phyloP scores from a whole-genome alignment of 331 rosid genomes.

The Rosa hybrid region DNA sequence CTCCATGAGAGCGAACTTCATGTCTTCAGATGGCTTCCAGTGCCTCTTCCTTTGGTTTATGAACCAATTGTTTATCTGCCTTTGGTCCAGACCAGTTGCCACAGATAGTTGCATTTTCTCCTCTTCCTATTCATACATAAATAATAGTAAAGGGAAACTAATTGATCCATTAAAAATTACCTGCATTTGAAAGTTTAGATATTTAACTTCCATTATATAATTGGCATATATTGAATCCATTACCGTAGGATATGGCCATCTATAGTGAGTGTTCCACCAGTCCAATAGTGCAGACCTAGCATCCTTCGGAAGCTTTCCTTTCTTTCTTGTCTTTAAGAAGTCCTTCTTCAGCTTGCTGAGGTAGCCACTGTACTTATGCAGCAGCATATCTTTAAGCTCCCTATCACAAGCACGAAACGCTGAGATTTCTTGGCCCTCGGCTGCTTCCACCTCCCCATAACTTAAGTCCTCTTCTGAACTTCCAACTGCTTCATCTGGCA shows the following conservation, averaged over 20 bases:
- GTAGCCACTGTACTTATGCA: conserved; percentile 75
- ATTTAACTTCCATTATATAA: neutral
- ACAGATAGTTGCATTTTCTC: conserved; percentile 65
- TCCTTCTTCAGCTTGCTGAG: conserved; percentile 61
- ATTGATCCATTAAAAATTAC: neutral
- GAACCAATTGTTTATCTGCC: conserved; percentile 87
- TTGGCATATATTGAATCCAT: neutral
- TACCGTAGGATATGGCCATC: conserved; percentile 92
- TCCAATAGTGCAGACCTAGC: conserved; percentile 50
- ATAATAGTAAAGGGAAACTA: neutral
- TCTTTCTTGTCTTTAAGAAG: conserved; percentile 64
- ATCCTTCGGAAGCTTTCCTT: conserved; percentile 74
- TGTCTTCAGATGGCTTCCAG: conserved; percentile 80
- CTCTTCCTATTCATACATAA: conserved; percentile 49
- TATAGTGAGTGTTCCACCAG: conserved; percentile 70
- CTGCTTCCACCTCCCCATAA: conserved; percentile 45
- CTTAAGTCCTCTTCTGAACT: conserved; percentile 41
- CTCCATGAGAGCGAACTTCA: conserved; percentile 52
- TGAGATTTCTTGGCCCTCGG: conserved; percentile 21
- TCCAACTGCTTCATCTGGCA: conserved; percentile 23
- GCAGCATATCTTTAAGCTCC: conserved; percentile 75
- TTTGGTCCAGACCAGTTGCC: conserved; percentile 59
- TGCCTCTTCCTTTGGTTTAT: conserved; percentile 84
- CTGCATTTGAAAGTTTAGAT: neutral
- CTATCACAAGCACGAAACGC: conserved; percentile 28